phyloP scores from a whole-genome alignment of 1,284 basidiomycete genomes.

The Rhodotorula sp. region DNA sequence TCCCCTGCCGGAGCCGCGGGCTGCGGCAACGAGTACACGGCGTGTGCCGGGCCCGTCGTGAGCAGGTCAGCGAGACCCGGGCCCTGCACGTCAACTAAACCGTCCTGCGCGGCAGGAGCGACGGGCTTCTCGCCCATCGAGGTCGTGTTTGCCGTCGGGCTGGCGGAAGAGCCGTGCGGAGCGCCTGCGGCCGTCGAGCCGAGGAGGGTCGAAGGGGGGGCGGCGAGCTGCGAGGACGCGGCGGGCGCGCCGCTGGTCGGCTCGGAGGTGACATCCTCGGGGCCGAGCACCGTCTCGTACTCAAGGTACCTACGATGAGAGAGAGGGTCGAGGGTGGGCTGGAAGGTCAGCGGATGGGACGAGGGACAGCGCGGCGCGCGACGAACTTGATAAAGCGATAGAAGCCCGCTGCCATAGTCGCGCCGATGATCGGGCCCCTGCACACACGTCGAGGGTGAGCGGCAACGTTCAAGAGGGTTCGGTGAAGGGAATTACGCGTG shows the following conservation, averaged over 20 bases:
- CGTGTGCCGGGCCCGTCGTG: neutral
- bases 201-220: conserved; percentile 9
- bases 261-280: neutral
- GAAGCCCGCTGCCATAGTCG: conserved; percentile 61
- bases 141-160: neutral
- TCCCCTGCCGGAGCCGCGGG: neutral
- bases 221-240: neutral
- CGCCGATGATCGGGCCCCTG: conserved; percentile 63
- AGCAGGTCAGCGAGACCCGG: conserved; percentile 7
- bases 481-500: neutral
- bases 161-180: too few species aligned
- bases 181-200: neutral
- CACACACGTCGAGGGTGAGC: neutral
- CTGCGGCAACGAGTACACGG: neutral
- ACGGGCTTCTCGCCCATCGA: conserved; percentile 1
- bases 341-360: neutral
- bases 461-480: neutral
- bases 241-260: too few species aligned
- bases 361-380: too few species aligned
- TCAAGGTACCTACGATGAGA: conserved; percentile 18
- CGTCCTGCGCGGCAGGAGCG: neutral
- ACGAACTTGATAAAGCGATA: conserved; percentile 51
- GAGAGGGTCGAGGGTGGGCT: neutral
- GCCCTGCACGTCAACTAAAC: neutral
- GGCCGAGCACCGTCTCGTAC: conserved; percentile 28